Evolutionary conservation across 2,329 filamentous ascomycete species (phyloP).

Genomic region (Colletotrichum theobromicola): DNA sequence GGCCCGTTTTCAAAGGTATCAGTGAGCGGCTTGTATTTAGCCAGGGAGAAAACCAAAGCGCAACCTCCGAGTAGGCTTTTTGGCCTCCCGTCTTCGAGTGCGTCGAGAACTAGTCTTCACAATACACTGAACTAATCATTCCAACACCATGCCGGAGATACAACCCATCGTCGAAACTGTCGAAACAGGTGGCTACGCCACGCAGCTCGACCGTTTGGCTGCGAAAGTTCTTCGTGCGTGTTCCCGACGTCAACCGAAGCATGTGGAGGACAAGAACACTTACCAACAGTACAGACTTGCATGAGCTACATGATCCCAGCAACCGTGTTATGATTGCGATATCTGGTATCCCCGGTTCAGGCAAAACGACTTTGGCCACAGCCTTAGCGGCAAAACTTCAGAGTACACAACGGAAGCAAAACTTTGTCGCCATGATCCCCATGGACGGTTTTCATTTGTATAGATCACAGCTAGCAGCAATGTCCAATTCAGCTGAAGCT

Average conservation of each 20-base stretch:
- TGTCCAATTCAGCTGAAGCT: neutral
- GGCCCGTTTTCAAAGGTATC: fast-evolving
- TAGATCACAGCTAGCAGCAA: neutral
- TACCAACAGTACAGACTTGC: neutral
- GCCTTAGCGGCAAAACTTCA: neutral
- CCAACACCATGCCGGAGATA: neutral
- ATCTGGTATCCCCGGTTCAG: neutral
- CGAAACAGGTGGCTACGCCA: neutral
- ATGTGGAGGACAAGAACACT: fast-evolving
- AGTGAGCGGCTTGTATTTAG: neutral
- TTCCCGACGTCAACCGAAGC: fast-evolving
- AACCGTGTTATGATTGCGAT: neutral
- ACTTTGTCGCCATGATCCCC: neutral
- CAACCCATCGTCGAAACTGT: neutral
- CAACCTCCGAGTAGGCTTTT: neutral
- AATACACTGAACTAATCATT: neutral
- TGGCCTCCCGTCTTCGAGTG: fast-evolving
- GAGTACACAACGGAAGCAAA: neutral
- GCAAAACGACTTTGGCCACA: neutral
- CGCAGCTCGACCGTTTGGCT: neutral
- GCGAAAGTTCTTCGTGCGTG: neutral
- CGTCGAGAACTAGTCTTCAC: fast-evolving
- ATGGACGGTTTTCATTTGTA: neutral
- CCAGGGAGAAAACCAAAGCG: neutral
- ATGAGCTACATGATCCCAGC: neutral